A percentile compares a stretch with the other conserved stretches of the same genome.
Conservation (phyloP, 2,329 filamentous ascomycete genomes). For the Fusarium albosuccineum region DNA sequence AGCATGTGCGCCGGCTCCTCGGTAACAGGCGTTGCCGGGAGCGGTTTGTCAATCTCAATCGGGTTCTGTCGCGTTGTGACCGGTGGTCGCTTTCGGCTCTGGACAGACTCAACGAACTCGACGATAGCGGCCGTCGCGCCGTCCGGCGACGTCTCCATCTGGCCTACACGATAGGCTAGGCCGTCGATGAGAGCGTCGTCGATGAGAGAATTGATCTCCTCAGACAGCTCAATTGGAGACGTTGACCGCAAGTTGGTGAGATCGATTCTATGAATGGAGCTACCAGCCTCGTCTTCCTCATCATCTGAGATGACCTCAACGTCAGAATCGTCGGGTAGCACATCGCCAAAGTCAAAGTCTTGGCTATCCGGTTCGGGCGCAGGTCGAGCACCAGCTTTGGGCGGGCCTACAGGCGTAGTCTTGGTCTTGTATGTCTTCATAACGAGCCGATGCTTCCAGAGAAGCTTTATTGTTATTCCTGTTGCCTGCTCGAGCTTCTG, state of each 20-base stretch:
- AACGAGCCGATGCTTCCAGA: conserved; percentile 47
- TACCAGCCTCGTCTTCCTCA: conserved; percentile 4
- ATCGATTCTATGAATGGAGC: conserved; percentile 34
- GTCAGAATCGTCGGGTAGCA: conserved; percentile 23
- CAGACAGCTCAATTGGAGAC: conserved; percentile 16
- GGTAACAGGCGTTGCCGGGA: conserved; percentile 49
- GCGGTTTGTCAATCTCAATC: conserved; percentile 44
- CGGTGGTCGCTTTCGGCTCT: conserved; percentile 1
- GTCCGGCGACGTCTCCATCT: conserved; percentile 45
- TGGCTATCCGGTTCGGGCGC: conserved; percentile 25
- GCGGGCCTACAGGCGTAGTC: neutral
- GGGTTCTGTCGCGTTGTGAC: neutral
- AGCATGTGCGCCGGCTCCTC: conserved; percentile 41
- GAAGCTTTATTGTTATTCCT: conserved; percentile 44
- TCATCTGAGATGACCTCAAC: conserved; percentile 31
- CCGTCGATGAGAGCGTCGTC: conserved; percentile 42
- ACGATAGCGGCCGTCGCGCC: conserved; percentile 47
- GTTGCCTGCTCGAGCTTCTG: conserved; percentile 43
- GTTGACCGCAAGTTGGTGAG: conserved; percentile 31
- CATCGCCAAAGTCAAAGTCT: conserved; percentile 43
- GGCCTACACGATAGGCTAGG: conserved; percentile 52
- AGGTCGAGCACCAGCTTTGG: neutral
- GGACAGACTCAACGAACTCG: conserved; percentile 39
- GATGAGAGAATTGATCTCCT: conserved; percentile 32
- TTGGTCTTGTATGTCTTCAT: conserved; percentile 44